A percentile compares a stretch with the other conserved stretches of the same genome.
Evolutionary conservation across 1,284 basidiomycete genomes (phyloP).

Genomic region (Coniophora puteana): DNA sequence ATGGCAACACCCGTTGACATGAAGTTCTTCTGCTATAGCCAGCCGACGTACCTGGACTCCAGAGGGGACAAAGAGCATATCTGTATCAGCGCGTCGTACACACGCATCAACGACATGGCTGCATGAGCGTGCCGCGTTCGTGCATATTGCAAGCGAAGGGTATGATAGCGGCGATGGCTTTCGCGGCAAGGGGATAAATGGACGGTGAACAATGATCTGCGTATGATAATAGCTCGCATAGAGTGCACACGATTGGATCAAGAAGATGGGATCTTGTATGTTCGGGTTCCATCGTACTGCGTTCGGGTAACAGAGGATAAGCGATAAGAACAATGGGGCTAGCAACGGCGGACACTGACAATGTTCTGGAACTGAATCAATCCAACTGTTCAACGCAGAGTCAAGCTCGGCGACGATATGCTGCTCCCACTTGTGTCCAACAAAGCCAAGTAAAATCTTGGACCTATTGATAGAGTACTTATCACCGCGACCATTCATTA

Average conservation of each 20-base stretch:
- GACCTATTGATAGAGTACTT: constrained; percentile 76
- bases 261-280: constrained; percentile 52
- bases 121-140: constrained; percentile 79
- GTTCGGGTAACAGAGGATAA: constrained; percentile 4
- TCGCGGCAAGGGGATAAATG: constrained; percentile 71
- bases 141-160: constrained; percentile 81
- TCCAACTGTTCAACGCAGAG: constrained; percentile 75
- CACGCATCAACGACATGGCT: constrained; percentile 66
- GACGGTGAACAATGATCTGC: constrained; percentile 78
- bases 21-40: too few relatives aligned
- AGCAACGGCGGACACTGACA: constrained; percentile 41
- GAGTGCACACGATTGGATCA: constrained; percentile 67
- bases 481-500: constrained; percentile 1
- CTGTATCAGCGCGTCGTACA: constrained; percentile 29
- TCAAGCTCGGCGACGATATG: constrained; percentile 74
- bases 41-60: constrained; percentile 34
- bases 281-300: constrained; percentile 75
- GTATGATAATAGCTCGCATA: constrained; percentile 70
- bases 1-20: too few relatives aligned
- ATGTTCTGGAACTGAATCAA: constrained; percentile 67
- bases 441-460: constrained; percentile 52
- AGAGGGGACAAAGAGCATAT: constrained; percentile 37
- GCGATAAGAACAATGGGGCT: not conserved
- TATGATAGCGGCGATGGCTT: constrained; percentile 54
- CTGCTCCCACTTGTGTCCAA: constrained; percentile 63